Conservation (phyloP, 257 asterid species). For the Scutellaria galericulata region DNA sequence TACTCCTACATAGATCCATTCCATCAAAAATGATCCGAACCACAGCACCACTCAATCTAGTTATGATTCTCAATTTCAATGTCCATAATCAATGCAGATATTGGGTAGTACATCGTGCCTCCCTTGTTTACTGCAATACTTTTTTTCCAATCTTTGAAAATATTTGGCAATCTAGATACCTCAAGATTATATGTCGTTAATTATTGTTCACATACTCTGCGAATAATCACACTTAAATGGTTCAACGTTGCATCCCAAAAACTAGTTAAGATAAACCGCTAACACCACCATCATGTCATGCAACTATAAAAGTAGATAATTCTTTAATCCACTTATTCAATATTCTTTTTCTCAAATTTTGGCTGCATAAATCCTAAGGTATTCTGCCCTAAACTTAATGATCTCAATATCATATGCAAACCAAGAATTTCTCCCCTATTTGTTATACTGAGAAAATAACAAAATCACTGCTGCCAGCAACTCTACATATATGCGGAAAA, state of each 20-base stretch:
- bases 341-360: neutral
- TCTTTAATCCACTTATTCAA: neutral
- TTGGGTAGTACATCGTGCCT: neutral
- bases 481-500: neutral
- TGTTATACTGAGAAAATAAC: neutral
- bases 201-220: neutral
- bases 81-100: neutral
- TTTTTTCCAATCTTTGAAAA: neutral
- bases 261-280: neutral
- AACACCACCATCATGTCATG: neutral
- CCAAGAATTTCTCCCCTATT: neutral
- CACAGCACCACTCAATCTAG: neutral
- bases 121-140: neutral
- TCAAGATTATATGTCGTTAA: neutral
- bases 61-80: neutral
- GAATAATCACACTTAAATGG: neutral
- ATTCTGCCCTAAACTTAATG: neutral
- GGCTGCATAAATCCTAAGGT: constrained; percentile 1
- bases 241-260: neutral
- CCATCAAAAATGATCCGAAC: neutral
- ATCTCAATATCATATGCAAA: constrained; percentile 2
- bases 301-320: neutral
- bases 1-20: too few relatives aligned
- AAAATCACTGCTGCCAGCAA: constrained; percentile 2
- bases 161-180: neutral